Conservation (phyloP, 2,329 filamentous ascomycete species). For the Aspergillus arachidicola region DNA sequence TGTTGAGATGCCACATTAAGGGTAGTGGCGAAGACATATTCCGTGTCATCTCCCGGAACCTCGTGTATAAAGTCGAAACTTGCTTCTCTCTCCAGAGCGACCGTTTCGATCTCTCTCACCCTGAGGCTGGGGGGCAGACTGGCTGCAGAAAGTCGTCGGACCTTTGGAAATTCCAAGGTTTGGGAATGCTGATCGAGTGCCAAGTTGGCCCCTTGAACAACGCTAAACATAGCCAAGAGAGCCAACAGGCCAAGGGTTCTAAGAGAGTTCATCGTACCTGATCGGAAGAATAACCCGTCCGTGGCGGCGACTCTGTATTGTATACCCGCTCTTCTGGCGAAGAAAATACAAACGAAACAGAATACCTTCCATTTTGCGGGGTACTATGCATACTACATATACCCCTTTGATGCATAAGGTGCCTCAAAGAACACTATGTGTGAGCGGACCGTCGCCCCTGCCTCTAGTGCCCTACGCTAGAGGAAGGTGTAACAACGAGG, state of each 20-base stretch:
- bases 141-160: background rate
- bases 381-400: background rate
- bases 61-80: slow-evolving; percentile 7
- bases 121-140: background rate
- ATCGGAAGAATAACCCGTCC: background rate
- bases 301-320: background rate
- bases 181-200: background rate
- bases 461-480: background rate
- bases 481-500: background rate
- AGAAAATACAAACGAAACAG: background rate
- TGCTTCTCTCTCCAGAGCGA: background rate
- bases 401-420: background rate
- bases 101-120: background rate
- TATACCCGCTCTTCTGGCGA: background rate
- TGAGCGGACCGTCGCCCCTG: background rate
- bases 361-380: background rate
- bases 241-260: background rate
- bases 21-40: slow-evolving; percentile 16
- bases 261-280: background rate
- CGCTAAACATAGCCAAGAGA: background rate
- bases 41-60: background rate
- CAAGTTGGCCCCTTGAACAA: background rate
- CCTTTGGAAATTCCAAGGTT: background rate
- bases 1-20: slow-evolving; percentile 12
- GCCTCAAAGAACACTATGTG: background rate